Evolutionary conservation across 352 stramenopile genomes (phyloP).

Genomic region (Phytopythium chamaehyphon): DNA sequence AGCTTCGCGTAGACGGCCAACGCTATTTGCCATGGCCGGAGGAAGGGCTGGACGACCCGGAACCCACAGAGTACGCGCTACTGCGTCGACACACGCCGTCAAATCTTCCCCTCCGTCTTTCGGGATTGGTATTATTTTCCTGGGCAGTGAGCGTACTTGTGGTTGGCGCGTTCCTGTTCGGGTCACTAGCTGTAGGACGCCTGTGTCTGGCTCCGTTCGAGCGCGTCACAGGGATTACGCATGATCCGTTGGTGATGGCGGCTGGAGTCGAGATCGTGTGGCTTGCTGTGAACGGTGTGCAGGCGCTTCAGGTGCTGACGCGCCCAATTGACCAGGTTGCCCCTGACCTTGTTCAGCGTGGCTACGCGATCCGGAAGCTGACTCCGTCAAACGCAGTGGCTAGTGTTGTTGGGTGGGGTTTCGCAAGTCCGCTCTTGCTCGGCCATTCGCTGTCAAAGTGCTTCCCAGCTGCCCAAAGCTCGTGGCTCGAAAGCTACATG

Average conservation of each 20-base stretch:
- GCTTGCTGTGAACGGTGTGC: conserved; percentile 66
- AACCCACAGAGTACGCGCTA: conserved; percentile 68
- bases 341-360: conserved; percentile 42
- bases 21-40: conserved; percentile 83
- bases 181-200: conserved; percentile 61
- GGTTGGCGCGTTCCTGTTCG: conserved; percentile 63
- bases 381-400: conserved; percentile 41
- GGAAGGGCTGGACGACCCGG: conserved; percentile 67
- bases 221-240: conserved; percentile 55
- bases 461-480: conserved; percentile 39
- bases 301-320: conserved; percentile 53
- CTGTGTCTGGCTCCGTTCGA: conserved; percentile 70
- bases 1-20: conserved; percentile 64
- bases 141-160: conserved; percentile 60
- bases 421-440: conserved; percentile 67
- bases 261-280: conserved; percentile 72
- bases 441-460: conserved; percentile 55
- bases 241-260: conserved; percentile 74
- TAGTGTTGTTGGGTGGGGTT: conserved; percentile 59
- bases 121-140: conserved; percentile 42
- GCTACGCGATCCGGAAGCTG: conserved; percentile 71
- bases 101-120: conserved; percentile 49
- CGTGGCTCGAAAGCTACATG: conserved; percentile 61
- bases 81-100: conserved; percentile 48
- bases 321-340: conserved; percentile 64